Evolutionary conservation across 2,329 filamentous ascomycete species (phyloP).

Genomic region (Akanthomyces lecanii): DNA sequence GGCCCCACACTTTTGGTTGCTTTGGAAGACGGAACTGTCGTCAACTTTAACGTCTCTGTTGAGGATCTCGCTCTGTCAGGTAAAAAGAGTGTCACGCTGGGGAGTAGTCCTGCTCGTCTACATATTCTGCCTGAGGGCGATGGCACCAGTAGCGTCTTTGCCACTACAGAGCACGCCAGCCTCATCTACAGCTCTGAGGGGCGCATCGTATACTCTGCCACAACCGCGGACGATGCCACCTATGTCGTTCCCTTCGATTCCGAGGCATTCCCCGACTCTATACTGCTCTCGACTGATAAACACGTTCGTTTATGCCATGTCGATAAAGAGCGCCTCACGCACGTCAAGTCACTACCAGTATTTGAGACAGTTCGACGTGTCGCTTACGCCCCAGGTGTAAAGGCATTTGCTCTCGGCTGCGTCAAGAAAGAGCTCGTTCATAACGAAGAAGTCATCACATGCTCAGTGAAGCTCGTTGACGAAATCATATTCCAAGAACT

Average conservation of each 20-base stretch:
- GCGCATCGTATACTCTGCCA: constrained; percentile 85
- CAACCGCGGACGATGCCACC: constrained; percentile 81
- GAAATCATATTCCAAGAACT: constrained; percentile 81
- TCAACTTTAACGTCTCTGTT: constrained; percentile 71
- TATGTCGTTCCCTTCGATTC: constrained; percentile 80
- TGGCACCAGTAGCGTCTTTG: constrained; percentile 76
- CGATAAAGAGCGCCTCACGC: constrained; percentile 80
- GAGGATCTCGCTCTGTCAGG: constrained; percentile 60
- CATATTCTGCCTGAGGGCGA: constrained; percentile 68
- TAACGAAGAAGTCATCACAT: constrained; percentile 71
- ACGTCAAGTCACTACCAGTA: constrained; percentile 76
- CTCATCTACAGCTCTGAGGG: constrained; percentile 88
- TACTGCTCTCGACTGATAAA: constrained; percentile 72
- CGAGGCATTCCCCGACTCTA: constrained; percentile 72
- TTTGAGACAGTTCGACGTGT: constrained; percentile 81
- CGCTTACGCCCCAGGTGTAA: constrained; percentile 74
- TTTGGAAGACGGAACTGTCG: constrained; percentile 86
- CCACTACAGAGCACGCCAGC: constrained; percentile 89
- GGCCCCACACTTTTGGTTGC: constrained; percentile 79
- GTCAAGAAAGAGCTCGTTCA: constrained; percentile 68
- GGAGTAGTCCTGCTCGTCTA: constrained; percentile 78
- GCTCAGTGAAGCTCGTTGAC: constrained; percentile 84
- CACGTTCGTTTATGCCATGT: constrained; percentile 77
- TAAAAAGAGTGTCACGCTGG: constrained; percentile 78
- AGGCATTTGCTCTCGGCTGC: constrained; percentile 82